Percentiles rank a stretch among this genome's conserved stretches.
These are phyloP conservation scores for Mortierella sp. DNA, from an alignment of 371 early-diverging fungal genomes.

Conservation along the genomic window DNA sequence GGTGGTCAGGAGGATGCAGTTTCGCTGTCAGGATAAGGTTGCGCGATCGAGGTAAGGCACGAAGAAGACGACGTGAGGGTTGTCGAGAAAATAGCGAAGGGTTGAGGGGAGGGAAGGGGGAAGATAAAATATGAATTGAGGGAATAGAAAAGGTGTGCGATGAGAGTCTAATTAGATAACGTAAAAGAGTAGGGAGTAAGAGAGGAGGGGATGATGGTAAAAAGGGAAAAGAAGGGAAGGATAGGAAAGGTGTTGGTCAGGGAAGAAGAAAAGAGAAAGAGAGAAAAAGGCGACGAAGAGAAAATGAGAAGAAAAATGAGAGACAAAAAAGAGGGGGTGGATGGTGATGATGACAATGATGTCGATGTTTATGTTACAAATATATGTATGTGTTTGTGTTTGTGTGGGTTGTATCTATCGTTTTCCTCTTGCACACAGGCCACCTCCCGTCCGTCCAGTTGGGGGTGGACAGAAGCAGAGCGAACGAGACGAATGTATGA, in stretches of 20 bases:
- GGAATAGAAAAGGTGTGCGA: not conserved
- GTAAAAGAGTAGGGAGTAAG: not conserved
- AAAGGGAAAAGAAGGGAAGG: not conserved
- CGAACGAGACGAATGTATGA: not conserved
- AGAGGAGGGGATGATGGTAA: not conserved
- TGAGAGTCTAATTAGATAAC: not conserved
- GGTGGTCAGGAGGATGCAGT: constrained; percentile 12
- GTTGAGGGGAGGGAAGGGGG: not conserved
- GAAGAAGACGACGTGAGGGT: not conserved
- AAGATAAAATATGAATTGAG: not conserved
- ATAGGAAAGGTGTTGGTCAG: not conserved
- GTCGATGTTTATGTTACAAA: not conserved
- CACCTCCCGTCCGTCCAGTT: not conserved
- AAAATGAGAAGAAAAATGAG: not conserved
- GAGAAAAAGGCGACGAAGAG: not conserved
- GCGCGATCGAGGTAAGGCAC: not conserved
- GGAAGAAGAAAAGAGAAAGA: not conserved
- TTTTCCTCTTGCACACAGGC: not conserved
- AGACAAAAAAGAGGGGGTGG: not conserved
- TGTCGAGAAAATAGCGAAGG: not conserved
- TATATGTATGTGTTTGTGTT: too few species aligned
- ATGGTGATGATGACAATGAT: not conserved
- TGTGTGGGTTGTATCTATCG: not conserved
- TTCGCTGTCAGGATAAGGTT: constrained; percentile 2
- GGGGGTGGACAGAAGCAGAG: not conserved